phyloP scores from a whole-genome alignment of 306 rosid genomes.

The Comarum palustre region DNA sequence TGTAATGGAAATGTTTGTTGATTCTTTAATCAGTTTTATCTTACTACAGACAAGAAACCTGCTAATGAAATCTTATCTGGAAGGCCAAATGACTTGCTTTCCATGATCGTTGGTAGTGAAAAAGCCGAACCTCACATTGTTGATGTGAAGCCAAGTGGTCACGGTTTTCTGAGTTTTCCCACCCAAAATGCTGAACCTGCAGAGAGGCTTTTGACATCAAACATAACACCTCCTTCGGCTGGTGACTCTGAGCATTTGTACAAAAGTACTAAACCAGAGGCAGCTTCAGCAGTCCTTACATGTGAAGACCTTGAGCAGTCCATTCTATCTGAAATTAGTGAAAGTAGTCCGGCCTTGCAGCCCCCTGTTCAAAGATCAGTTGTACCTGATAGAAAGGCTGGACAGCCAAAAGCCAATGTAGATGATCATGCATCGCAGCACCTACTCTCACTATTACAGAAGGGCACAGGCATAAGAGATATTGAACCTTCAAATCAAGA shows the following conservation, averaged over 20 bases:
- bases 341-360: conserved; percentile 36
- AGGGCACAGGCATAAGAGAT: conserved; percentile 51
- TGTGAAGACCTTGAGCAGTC: conserved; percentile 96
- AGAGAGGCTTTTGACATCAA: conserved; percentile 35
- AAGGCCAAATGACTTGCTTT: conserved; percentile 69
- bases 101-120: conserved; percentile 76
- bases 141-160: conserved; percentile 37
- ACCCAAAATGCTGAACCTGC: conserved; percentile 45
- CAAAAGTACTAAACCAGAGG: conserved; percentile 53
- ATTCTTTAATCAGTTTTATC: conserved; percentile 14
- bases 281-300: conserved; percentile 68
- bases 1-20: conserved; percentile 18
- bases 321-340: conserved; percentile 66
- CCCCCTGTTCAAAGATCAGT: conserved; percentile 39
- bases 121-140: conserved; percentile 46
- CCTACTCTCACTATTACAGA: conserved; percentile 80
- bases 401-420: conserved; percentile 41
- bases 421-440: conserved; percentile 76
- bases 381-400: conserved; percentile 44
- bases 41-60: conserved; percentile 62
- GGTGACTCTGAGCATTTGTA: conserved; percentile 41
- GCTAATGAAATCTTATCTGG: conserved; percentile 45
- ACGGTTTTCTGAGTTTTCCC: conserved; percentile 38
- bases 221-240: conserved; percentile 31
- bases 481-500: conserved; percentile 33